A percentile compares a stretch with the other conserved stretches of the same genome.
phyloP scores from a whole-genome alignment of 192 early-diverging fungal genomes.

The Phycomyces blakesleeanus region DNA sequence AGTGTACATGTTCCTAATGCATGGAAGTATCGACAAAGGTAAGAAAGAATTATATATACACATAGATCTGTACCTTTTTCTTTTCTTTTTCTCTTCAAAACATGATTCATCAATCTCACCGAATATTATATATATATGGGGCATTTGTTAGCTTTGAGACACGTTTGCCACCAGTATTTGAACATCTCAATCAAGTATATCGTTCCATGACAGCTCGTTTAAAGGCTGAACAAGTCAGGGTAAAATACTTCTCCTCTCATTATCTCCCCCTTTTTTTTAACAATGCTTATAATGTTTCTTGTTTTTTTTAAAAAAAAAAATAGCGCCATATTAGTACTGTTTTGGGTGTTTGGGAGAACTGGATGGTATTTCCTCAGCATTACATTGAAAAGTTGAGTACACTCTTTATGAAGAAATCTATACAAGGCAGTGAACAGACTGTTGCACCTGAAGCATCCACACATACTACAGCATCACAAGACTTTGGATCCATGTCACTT shows the following conservation, averaged over 20 bases:
- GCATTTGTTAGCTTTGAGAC: conserved; percentile 49
- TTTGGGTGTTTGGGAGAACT: conserved; percentile 82
- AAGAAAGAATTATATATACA: no score
- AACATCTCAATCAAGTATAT: conserved; percentile 64
- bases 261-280: no score
- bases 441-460: not conserved
- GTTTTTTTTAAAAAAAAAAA: not conserved
- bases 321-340: conserved; percentile 59
- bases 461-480: not conserved
- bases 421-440: not conserved
- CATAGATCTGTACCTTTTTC: not conserved
- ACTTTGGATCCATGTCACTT: not conserved
- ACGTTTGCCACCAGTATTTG: conserved; percentile 61
- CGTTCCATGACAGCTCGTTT: conserved; percentile 65
- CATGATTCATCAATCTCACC: not conserved
- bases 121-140: not conserved
- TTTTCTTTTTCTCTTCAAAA: no score
- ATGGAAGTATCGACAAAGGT: conserved; percentile 76
- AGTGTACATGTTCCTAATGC: conserved; percentile 75
- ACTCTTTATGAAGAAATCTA: conserved; percentile 46
- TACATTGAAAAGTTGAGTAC: conserved; percentile 55
- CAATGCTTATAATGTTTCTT: not conserved
- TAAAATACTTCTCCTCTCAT: no score
- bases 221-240: conserved; percentile 75
- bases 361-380: conserved; percentile 80